phyloP scores from a whole-genome alignment of 1,284 basidiomycete species.

The Pseudozyma tsukubaensis region DNA sequence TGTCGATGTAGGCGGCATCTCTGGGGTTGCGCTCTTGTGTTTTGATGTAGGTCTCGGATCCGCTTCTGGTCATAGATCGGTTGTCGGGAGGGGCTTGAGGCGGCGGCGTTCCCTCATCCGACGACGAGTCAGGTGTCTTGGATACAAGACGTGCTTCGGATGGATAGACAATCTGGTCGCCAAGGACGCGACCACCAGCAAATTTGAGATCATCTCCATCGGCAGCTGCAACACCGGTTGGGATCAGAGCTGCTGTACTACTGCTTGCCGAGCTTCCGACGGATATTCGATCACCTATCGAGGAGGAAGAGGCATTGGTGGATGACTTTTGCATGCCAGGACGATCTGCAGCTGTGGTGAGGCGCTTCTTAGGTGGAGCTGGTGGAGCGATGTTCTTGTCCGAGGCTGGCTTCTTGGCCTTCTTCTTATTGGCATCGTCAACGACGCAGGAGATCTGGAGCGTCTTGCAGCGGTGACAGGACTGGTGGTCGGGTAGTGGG shows the following conservation, averaged over 20 bases:
- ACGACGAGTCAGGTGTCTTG: constrained; percentile 31
- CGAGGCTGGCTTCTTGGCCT: constrained; percentile 16
- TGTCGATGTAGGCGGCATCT: constrained; percentile 33
- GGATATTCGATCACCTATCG: constrained; percentile 6
- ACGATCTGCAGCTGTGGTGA: constrained; percentile 4
- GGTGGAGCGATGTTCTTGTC: background rate
- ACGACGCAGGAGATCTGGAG: constrained; percentile 46
- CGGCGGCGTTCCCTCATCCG: constrained; percentile 20
- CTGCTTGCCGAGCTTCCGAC: constrained; percentile 15
- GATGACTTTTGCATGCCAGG: constrained; percentile 18
- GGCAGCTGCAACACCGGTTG: constrained; percentile 12
- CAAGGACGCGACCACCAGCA: constrained; percentile 38
- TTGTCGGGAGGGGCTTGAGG: background rate
- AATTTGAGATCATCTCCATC: constrained; percentile 27
- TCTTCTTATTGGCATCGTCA: constrained; percentile 42
- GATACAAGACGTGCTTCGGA: constrained; percentile 32
- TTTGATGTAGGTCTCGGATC: constrained; percentile 23
- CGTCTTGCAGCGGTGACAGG: constrained; percentile 40
- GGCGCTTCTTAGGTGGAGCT: constrained; percentile 6
- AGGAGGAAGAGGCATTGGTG: constrained; percentile 22
- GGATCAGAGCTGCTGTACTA: constrained; percentile 8
- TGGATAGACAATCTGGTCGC: constrained; percentile 42
- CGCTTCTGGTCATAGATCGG: background rate
- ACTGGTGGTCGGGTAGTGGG: constrained; percentile 35
- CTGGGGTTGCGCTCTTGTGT: constrained; percentile 28